A percentile compares a stretch with the other conserved stretches of the same genome.
Evolutionary conservation across 2,329 filamentous ascomycete genomes (phyloP).

Genomic region (Tolypocladium ovalisporum): DNA sequence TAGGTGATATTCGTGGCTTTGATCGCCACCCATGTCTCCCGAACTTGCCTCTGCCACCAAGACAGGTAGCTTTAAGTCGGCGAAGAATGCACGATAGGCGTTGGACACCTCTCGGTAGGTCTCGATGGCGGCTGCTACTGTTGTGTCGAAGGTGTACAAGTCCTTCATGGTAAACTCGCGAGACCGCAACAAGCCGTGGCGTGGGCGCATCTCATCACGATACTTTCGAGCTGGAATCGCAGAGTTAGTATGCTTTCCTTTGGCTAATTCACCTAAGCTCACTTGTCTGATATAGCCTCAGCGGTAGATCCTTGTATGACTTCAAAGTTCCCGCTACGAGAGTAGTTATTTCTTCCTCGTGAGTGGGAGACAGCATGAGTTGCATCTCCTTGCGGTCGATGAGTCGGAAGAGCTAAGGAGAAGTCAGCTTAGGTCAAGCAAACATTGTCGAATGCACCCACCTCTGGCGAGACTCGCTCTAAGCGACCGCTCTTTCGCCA

Average conservation of each 20-base stretch:
- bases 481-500: constrained; percentile 80
- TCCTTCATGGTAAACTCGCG: constrained; percentile 98
- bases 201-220: constrained; percentile 79
- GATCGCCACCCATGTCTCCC: constrained; percentile 86
- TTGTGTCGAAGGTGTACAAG: constrained; percentile 85
- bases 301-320: constrained; percentile 77
- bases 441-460: constrained; percentile 18
- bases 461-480: constrained; percentile 61
- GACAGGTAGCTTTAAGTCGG: constrained; percentile 74
- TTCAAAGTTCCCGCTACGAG: constrained; percentile 62
- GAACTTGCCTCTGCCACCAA: constrained; percentile 83
- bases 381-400: constrained; percentile 64
- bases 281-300: constrained; percentile 87
- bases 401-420: constrained; percentile 66
- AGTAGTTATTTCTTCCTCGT: constrained; percentile 90
- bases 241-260: constrained; percentile 8
- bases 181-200: constrained; percentile 77
- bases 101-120: constrained; percentile 68
- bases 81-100: constrained; percentile 68
- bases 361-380: constrained; percentile 79
- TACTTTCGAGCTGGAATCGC: constrained; percentile 66
- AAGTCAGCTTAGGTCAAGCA: background rate
- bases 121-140: constrained; percentile 53
- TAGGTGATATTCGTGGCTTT: constrained; percentile 94
- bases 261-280: constrained; percentile 15